Conservation (phyloP, 2,329 filamentous ascomycete species). For the Aspergillus caelatus region DNA sequence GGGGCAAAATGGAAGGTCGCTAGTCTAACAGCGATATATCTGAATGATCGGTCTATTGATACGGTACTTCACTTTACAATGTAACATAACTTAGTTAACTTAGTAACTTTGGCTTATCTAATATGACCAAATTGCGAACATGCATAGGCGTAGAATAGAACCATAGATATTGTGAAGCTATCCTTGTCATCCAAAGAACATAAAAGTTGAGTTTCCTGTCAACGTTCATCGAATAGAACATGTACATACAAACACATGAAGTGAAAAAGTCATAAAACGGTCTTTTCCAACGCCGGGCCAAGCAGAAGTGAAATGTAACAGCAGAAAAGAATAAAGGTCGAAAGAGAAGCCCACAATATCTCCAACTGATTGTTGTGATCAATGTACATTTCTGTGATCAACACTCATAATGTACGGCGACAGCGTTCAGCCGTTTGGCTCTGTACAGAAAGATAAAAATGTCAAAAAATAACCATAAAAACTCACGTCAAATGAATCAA, state of each 20-base stretch:
- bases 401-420: neutral
- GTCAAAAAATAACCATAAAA: neutral
- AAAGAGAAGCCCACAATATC: neutral
- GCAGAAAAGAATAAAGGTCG: neutral
- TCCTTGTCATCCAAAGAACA: neutral
- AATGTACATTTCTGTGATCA: neutral
- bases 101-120: neutral
- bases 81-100: too few species aligned
- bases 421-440: neutral
- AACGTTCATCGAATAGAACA: neutral
- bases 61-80: neutral
- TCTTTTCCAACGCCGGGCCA: neutral
- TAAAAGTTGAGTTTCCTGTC: neutral
- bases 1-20: too few species aligned
- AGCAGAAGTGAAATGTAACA: conserved; percentile 1
- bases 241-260: neutral
- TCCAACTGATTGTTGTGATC: neutral
- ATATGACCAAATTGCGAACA: neutral
- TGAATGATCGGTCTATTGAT: neutral
- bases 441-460: neutral
- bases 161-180: neutral
- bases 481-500: neutral
- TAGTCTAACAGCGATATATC: neutral
- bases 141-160: neutral
- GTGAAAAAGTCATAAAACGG: neutral